Percentiles rank a stretch among this genome's conserved stretches.
Conservation (phyloP, 257 asterid species). For the Nicotiana benthamiana region DNA sequence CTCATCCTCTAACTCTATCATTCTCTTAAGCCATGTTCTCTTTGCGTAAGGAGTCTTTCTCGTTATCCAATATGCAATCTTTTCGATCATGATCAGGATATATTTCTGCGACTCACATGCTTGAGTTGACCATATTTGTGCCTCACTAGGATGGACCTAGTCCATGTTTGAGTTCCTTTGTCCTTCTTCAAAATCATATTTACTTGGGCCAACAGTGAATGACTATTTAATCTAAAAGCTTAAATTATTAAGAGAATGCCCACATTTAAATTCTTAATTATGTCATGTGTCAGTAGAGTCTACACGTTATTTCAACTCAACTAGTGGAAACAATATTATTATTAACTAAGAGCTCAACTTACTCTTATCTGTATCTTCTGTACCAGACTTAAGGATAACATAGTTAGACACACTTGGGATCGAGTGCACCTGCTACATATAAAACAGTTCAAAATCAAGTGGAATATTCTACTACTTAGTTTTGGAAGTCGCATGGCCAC, state of each 20-base stretch:
- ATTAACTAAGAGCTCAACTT: background rate
- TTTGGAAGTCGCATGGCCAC: background rate
- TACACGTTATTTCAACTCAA: background rate
- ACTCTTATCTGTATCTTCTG: background rate
- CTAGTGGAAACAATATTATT: background rate
- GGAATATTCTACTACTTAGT: background rate
- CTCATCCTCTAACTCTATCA: too few species aligned
- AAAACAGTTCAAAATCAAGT: background rate
- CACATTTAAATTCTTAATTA: background rate
- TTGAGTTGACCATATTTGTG: too few species aligned
- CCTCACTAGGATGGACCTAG: too few species aligned
- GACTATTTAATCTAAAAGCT: background rate
- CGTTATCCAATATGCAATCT: too few species aligned
- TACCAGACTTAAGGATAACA: background rate
- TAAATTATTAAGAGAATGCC: too few species aligned
- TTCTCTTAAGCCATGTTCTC: too few species aligned
- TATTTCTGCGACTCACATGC: too few species aligned
- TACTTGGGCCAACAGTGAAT: too few species aligned
- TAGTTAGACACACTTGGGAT: background rate
- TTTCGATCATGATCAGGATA: too few species aligned
- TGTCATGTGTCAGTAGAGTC: background rate
- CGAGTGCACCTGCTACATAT: background rate
- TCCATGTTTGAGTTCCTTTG: too few species aligned
- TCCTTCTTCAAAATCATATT: too few species aligned
- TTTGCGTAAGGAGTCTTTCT: too few species aligned